Conservation (phyloP, 2,329 filamentous ascomycete species). For the Nemania bipapillata region DNA sequence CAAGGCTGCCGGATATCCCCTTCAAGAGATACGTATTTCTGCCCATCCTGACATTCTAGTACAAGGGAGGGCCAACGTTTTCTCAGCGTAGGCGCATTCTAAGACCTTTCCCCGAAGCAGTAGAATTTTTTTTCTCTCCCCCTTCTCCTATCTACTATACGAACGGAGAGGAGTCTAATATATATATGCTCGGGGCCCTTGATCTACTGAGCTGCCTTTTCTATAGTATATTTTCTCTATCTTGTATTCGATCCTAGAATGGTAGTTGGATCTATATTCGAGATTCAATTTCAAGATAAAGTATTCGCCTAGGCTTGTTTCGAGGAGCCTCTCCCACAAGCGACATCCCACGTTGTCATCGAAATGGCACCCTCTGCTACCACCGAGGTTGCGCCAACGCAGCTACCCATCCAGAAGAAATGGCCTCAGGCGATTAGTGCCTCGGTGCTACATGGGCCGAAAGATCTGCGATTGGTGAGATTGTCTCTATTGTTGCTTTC, state of each 20-base stretch:
- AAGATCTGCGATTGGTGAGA: slow-evolving; percentile 68
- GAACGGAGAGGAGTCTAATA: not conserved
- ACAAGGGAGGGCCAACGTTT: slow-evolving; percentile 33
- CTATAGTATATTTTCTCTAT: not conserved
- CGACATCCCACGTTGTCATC: slow-evolving; percentile 51
- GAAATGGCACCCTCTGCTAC: slow-evolving; percentile 64
- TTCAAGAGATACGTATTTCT: slow-evolving; percentile 6
- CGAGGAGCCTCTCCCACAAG: slow-evolving; percentile 23
- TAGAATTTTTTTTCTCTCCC: slow-evolving; percentile 21
- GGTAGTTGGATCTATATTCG: too few species aligned
- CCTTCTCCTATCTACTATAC: slow-evolving; percentile 14
- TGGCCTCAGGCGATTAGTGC: slow-evolving; percentile 59
- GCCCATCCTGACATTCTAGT: not conserved
- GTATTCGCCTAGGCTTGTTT: not conserved
- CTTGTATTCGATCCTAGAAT: not conserved
- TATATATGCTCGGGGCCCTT: not conserved
- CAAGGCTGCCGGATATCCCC: not conserved
- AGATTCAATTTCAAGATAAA: not conserved
- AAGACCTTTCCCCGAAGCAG: slow-evolving; percentile 13
- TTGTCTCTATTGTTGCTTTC: slow-evolving; percentile 39
- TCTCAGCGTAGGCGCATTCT: slow-evolving; percentile 25
- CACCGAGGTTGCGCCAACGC: slow-evolving; percentile 57
- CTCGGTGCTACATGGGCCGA: slow-evolving; percentile 67
- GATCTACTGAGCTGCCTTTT: not conserved
- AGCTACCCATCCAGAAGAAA: slow-evolving; percentile 58